A percentile compares a stretch with the other conserved stretches of the same genome.
Evolutionary conservation across 228 moss, liverwort and hornwort species (phyloP).

Genomic region (Sphagnum magellanicum): DNA sequence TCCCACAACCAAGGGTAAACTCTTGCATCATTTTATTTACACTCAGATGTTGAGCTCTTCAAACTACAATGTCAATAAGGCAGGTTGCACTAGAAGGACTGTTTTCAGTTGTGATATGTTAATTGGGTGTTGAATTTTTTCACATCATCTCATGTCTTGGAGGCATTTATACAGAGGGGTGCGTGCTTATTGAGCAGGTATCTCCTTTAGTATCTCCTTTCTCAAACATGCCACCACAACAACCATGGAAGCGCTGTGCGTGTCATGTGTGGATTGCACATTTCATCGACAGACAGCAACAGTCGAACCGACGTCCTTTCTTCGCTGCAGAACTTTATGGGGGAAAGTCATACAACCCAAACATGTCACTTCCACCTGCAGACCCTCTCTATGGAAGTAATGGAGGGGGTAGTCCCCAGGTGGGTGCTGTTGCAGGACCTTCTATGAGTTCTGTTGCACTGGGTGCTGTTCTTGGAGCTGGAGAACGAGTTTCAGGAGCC

Average conservation of each 20-base stretch:
- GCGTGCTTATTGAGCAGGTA: slow-evolving; percentile 2
- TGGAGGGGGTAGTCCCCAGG: slow-evolving; percentile 10
- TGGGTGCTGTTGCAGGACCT: slow-evolving; percentile 17
- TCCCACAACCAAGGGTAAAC: no score
- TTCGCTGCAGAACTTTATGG: slow-evolving; percentile 44
- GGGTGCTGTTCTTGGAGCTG: slow-evolving; percentile 13
- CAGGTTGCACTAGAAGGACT: no score
- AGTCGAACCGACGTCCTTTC: slow-evolving; percentile 48
- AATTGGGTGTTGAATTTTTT: no score
- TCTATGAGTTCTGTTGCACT: slow-evolving; percentile 7
- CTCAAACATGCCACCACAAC: slow-evolving; percentile 14
- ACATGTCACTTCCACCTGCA: slow-evolving; percentile 42
- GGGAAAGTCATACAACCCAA: slow-evolving; percentile 71
- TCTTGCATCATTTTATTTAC: no score
- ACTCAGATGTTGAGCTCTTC: no score
- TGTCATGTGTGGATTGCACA: slow-evolving; percentile 79
- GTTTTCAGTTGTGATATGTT: no score
- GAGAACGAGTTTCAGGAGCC: slow-evolving; percentile 34
- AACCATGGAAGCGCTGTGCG: slow-evolving; percentile 70
- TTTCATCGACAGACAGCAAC: slow-evolving; percentile 79
- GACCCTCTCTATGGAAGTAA: slow-evolving; percentile 36
- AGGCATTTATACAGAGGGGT: no score
- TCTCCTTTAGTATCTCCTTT: slow-evolving; percentile 16
- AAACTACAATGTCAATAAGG: no score
- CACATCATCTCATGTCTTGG: no score